Percentiles rank a stretch among this genome's conserved stretches.
phyloP scores from a whole-genome alignment of 345 rosid genomes.

The Lepidium didymum region DNA sequence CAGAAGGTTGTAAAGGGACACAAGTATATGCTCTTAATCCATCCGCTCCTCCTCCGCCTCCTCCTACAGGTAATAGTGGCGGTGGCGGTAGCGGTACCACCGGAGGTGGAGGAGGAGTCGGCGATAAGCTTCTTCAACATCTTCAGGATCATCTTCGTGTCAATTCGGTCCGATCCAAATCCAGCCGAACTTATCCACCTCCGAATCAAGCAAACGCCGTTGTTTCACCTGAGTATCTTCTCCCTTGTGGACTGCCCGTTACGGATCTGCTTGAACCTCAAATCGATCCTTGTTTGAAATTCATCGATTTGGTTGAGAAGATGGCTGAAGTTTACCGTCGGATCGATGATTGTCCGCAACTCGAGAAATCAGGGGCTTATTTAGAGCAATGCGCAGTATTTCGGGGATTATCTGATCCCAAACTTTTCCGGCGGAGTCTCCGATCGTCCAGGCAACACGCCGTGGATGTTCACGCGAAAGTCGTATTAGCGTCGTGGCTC shows the following conservation, averaged over 20 bases:
- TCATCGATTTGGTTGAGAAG: conserved; percentile 54
- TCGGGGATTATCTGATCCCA: conserved; percentile 63
- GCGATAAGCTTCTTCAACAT: conserved; percentile 66
- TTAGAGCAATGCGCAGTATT: conserved; percentile 72
- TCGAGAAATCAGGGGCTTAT: conserved; percentile 51
- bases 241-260: conserved; percentile 67
- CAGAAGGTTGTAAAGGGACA: conserved; percentile 77
- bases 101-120: conserved; percentile 41
- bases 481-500: conserved; percentile 86
- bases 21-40: conserved; percentile 62
- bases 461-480: conserved; percentile 65
- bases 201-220: conserved; percentile 21
- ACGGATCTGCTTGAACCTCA: conserved; percentile 71
- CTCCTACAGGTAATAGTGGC: conserved; percentile 25
- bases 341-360: conserved; percentile 41
- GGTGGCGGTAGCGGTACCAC: conserved; percentile 12
- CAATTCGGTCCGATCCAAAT: conserved; percentile 51
- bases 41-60: conserved; percentile 27
- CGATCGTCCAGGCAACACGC: conserved; percentile 71
- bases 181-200: conserved; percentile 33
- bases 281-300: conserved; percentile 61
- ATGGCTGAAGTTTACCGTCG: conserved; percentile 56
- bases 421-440: conserved; percentile 72
- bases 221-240: conserved; percentile 39
- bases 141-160: conserved; percentile 62